Conservation (phyloP, 768 basidiomycete genomes). For the Agrocybe pediades region DNA sequence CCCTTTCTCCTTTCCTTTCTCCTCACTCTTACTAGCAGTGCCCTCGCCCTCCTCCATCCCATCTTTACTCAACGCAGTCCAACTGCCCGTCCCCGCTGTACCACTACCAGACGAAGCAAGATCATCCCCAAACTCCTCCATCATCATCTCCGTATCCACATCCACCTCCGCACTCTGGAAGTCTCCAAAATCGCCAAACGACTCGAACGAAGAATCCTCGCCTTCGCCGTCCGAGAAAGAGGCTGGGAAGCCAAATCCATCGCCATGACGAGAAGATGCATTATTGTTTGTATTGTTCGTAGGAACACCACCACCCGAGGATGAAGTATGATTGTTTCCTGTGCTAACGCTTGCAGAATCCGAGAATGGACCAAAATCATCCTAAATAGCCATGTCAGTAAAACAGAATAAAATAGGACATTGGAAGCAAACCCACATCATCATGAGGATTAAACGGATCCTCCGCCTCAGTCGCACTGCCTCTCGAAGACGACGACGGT, state of each 20-base stretch:
- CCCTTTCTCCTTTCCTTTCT: background rate
- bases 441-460: slow-evolving; percentile 56
- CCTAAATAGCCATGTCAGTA: slow-evolving; percentile 32
- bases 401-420: background rate
- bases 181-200: slow-evolving; percentile 82
- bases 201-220: slow-evolving; percentile 73
- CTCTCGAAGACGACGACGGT: too few relatives aligned
- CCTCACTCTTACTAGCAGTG: background rate
- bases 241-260: slow-evolving; percentile 62
- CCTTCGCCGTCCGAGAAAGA: slow-evolving; percentile 64
- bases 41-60: slow-evolving; percentile 7
- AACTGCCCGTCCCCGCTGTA: slow-evolving; percentile 56
- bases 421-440: slow-evolving; percentile 41
- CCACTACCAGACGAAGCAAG: too few relatives aligned
- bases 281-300: too few relatives aligned
- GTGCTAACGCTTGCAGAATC: slow-evolving; percentile 49
- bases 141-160: slow-evolving; percentile 9
- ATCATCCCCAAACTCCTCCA: slow-evolving; percentile 32
- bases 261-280: too few relatives aligned
- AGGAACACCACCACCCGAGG: background rate
- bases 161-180: slow-evolving; percentile 57
- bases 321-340: background rate
- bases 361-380: slow-evolving; percentile 82
- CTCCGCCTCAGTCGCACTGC: slow-evolving; percentile 35
- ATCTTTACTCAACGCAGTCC: slow-evolving; percentile 53